Base-by-base conservation (phyloP, 169 alveolate species). In the Miamiensis avidus region DNA sequence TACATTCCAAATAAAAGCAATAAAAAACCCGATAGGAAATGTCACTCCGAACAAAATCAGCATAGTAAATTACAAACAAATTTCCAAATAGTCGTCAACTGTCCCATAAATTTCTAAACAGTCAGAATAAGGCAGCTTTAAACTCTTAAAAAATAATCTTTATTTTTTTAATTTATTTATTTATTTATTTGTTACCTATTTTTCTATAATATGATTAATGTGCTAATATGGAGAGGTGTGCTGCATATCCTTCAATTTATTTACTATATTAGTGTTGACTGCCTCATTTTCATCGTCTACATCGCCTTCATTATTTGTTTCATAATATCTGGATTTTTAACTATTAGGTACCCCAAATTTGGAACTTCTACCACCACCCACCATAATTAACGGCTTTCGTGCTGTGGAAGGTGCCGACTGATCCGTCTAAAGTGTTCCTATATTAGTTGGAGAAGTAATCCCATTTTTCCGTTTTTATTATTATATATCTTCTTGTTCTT, bases 41-140 rank as follows among this genome's bases (percentile, higher is more conserved):
- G 75, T 30, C 30, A 49, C 74, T 30, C 89, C 89, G 34, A 85
- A 85, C 49, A 85, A 65, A 26, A 78, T 31, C 29, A 85, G 49
- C 73, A 85, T 28, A 28, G 86, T 34, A 74, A 78, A 79, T 34
- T 85, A 79, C 0, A 78, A 26, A 64, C 84, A 79, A 15, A 79
- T 79, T 79, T 79, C 84, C 78, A 78, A 32, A 79, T 85, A 85
- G 16, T 85, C 86, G 34, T 85, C 82, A 26, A 85, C 85, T n/a
- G 89, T 85, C 25, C 89, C 89, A 79, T 85, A 85, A 32, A 82
- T 85, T 28, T 85, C 89, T 29, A 81, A 72, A 73, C 81, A 65
- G 20, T 72, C 77, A 29, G 82, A 75, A 64, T 79, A 49, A 49
- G 4, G 20, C 69, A 11, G 4, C 20, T 49, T 49, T 49, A 49